Percentiles rank a stretch among this genome's conserved stretches.
These are phyloP conservation scores for Coniella lustricola DNA, from an alignment of 2,329 filamentous ascomycete genomes.

Conservation along the genomic window DNA sequence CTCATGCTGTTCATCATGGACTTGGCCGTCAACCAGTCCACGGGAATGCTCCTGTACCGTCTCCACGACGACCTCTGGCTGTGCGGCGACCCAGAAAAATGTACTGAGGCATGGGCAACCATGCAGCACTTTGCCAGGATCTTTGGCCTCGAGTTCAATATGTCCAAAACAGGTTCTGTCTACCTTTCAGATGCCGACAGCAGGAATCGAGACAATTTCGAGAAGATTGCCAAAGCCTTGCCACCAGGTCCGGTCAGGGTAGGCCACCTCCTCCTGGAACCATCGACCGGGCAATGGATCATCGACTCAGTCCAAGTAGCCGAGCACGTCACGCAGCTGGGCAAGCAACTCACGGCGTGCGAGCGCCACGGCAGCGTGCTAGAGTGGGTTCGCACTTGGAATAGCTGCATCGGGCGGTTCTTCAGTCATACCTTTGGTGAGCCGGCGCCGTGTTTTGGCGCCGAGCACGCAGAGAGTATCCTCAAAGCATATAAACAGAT, in stretches of 20 bases:
- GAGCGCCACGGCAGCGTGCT: slow-evolving; percentile 31
- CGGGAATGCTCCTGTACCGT: slow-evolving; percentile 37
- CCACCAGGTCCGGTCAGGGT: slow-evolving; percentile 23
- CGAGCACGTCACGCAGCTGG: slow-evolving; percentile 46
- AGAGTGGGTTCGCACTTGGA: slow-evolving; percentile 36
- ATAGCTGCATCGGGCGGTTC: slow-evolving; percentile 39
- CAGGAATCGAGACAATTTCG: not conserved
- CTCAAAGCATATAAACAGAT: not conserved
- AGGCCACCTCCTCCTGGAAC: slow-evolving; percentile 48
- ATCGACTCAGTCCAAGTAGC: slow-evolving; percentile 48
- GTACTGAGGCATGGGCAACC: slow-evolving; percentile 34
- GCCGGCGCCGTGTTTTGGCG: not conserved
- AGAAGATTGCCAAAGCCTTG: slow-evolving; percentile 31
- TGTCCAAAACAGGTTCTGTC: slow-evolving; percentile 33
- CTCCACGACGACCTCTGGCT: slow-evolving; percentile 44
- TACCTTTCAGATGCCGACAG: slow-evolving; percentile 23
- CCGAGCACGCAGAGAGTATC: not conserved
- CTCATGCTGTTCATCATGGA: slow-evolving; percentile 41
- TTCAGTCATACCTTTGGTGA: slow-evolving; percentile 38
- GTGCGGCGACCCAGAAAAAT: slow-evolving; percentile 32
- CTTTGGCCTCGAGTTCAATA: slow-evolving; percentile 36
- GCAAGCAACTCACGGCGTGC: slow-evolving; percentile 46
- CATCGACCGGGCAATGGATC: slow-evolving; percentile 38
- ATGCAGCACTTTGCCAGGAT: slow-evolving; percentile 34
- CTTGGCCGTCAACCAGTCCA: slow-evolving; percentile 35